Evolutionary conservation across 768 basidiomycete species (phyloP), one percentile per base, ranked within the genome.

Genomic region (Rossbeevera mucosa): DNA sequence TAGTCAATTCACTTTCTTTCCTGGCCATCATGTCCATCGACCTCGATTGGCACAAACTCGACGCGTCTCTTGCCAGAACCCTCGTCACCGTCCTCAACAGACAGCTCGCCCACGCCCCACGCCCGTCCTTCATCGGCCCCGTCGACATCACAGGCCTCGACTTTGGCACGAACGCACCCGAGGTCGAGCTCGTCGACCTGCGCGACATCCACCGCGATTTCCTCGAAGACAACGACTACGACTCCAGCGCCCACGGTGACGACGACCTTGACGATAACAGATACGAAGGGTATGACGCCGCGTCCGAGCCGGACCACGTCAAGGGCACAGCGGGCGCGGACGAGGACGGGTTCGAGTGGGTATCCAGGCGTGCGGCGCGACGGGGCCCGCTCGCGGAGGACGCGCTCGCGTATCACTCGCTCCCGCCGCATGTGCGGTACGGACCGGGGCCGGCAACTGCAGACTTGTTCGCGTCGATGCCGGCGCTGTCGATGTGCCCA

Each of bases 41-140:
- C 74, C 74, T 99, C 50, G 91, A 95, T 74, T 99, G 95, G 94
- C 71, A 74, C 59, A 83, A 85, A 59, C 82, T 98, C 56, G 85
- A 92, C 71, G 68, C 78, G 20, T 78, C 83, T 2, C 79, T 96
- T 11, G 79, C 92, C 7, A 73, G 74, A 16, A 77, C 77, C 26
- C 77, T 94, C 52, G 79, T 94, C 52, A 76, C 81, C 33, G 64
- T 86, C 44, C 84, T 99, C 62, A 94, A 96, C 72, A 73, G 74
- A 52, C 88, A 91, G 52, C 85, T 99, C 21, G 64, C 78, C 6
- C 78, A 71, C 45, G 81, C 85, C 3, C 71, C 81, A 28, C 74
- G 91, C n/a, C 96, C 95, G 0, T 92, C 92, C 9, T 98, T 94
- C 69, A 89, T 99, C 31, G 96, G 96, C 2, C 93, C 94, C 13